Percentiles rank a stretch among this genome's conserved stretches.
phyloP scores from a whole-genome alignment of 495 filamentous ascomycete genomes.

The Trichoderma gamsii region DNA sequence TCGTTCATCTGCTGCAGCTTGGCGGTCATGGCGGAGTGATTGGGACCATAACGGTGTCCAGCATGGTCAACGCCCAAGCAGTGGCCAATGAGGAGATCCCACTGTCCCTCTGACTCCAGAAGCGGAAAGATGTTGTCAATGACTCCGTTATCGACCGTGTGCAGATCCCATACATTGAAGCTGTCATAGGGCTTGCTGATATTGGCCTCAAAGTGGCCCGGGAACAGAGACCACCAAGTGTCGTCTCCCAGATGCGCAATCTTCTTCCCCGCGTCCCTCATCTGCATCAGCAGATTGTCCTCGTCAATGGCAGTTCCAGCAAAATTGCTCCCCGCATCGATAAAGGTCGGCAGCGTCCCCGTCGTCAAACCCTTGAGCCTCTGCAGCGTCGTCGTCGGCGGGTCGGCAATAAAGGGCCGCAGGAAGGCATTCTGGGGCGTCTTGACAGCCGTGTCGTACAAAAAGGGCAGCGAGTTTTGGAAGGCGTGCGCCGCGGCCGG shows the following conservation, averaged over 20 bases:
- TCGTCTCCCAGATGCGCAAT: slow-evolving; percentile 94
- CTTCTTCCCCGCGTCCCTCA: slow-evolving; percentile 71
- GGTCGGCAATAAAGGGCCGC: slow-evolving; percentile 93
- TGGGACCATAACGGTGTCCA: slow-evolving; percentile 89
- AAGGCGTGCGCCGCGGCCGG: slow-evolving; percentile 57
- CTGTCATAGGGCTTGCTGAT: slow-evolving; percentile 87
- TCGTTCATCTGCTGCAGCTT: slow-evolving; percentile 90
- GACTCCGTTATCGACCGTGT: slow-evolving; percentile 97
- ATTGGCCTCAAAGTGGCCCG: slow-evolving; percentile 79
- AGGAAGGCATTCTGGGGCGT: slow-evolving; percentile 78
- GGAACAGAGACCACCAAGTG: slow-evolving; percentile 91
- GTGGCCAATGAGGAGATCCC: slow-evolving; percentile 91
- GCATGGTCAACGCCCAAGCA: slow-evolving; percentile 96
- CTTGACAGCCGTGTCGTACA: slow-evolving; percentile 71
- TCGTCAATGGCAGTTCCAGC: slow-evolving; percentile 96
- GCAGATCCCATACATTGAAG: slow-evolving; percentile 96
- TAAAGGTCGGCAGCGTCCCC: slow-evolving; percentile 88
- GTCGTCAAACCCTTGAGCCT: slow-evolving; percentile 91
- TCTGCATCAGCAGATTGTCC: slow-evolving; percentile 84
- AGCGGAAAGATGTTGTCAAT: slow-evolving; percentile 85
- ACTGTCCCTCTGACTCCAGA: slow-evolving; percentile 57
- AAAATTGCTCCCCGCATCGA: slow-evolving; percentile 91
- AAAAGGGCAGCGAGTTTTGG: slow-evolving; percentile 79
- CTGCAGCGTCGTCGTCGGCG: slow-evolving; percentile 88
- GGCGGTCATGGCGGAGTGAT: slow-evolving; percentile 83